Conservation (phyloP, 108 stramenopile species). For the Ochromonas danica region DNA sequence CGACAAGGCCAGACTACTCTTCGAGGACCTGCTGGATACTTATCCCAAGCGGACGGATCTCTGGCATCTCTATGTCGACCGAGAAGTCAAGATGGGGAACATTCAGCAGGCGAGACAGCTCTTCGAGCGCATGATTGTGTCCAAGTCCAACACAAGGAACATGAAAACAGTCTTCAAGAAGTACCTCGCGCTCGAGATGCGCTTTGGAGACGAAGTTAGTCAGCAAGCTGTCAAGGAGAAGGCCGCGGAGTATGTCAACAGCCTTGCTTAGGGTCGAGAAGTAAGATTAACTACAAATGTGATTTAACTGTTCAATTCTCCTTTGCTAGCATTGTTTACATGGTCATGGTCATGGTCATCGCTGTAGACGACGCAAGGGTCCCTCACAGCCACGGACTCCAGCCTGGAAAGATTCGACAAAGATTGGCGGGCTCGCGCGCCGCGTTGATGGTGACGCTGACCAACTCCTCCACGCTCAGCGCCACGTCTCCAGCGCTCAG, state of each 20-base stretch:
- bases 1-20: constrained; percentile 83
- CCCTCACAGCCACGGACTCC: constrained; percentile 84
- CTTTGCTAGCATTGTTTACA: no score
- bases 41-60: constrained; percentile 87
- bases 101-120: constrained; percentile 69
- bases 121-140: constrained; percentile 64
- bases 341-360: no score
- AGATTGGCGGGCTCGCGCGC: constrained; percentile 84
- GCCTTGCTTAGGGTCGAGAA: no score
- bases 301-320: no score
- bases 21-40: constrained; percentile 77
- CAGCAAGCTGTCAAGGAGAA: constrained; percentile 81
- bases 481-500: constrained; percentile 72
- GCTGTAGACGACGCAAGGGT: no score
- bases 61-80: constrained; percentile 85
- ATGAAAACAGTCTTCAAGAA: constrained; percentile 96
- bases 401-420: constrained; percentile 76
- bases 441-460: constrained; percentile 84
- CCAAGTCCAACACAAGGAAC: constrained; percentile 78
- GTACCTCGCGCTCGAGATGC: constrained; percentile 84
- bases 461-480: constrained; percentile 89
- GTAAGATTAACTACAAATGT: no score
- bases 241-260: constrained; percentile 84
- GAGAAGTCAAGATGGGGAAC: constrained; percentile 86
- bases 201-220: constrained; percentile 70